Conservation (phyloP, 2,329 filamentous ascomycete species). For the Colletotrichum tamarilloi region DNA sequence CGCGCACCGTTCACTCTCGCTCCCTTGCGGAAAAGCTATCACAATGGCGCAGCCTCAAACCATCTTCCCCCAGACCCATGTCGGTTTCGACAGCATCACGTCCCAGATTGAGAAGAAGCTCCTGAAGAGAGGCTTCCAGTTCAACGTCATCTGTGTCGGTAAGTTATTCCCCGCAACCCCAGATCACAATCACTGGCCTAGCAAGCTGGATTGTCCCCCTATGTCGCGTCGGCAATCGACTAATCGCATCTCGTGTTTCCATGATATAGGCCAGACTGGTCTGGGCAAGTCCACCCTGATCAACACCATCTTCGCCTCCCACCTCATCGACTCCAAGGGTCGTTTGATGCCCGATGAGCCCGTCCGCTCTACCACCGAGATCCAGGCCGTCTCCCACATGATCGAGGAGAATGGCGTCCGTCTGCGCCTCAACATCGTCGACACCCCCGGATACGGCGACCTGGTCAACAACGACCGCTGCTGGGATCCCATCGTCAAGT, state of each 20-base stretch:
- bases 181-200: background rate
- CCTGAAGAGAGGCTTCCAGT: constrained; percentile 99
- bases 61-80: constrained; percentile 94
- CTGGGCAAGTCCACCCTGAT: constrained; percentile 98
- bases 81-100: constrained; percentile 99
- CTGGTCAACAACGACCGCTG: constrained; percentile 99
- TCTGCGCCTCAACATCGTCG: constrained; percentile 97
- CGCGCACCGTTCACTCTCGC: constrained; percentile 43
- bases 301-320: constrained; percentile 99
- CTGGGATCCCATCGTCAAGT: constrained; percentile 99
- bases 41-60: constrained; percentile 70
- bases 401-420: constrained; percentile 99
- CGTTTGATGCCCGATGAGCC: constrained; percentile 92
- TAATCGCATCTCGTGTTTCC: constrained; percentile 8
- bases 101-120: constrained; percentile 99
- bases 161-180: constrained; percentile 55
- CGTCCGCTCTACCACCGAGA: constrained; percentile 96
- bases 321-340: constrained; percentile 99
- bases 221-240: constrained; percentile 19
- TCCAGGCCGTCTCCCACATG: constrained; percentile 96
- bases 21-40: constrained; percentile 43
- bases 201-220: constrained; percentile 5
- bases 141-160: constrained; percentile 99
- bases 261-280: constrained; percentile 86
- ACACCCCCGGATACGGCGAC: constrained; percentile 97